Percentiles rank a stretch among this genome's conserved stretches.
phyloP scores from a whole-genome alignment of 2,329 filamentous ascomycete species.

The Periglandula ipomoeae region DNA sequence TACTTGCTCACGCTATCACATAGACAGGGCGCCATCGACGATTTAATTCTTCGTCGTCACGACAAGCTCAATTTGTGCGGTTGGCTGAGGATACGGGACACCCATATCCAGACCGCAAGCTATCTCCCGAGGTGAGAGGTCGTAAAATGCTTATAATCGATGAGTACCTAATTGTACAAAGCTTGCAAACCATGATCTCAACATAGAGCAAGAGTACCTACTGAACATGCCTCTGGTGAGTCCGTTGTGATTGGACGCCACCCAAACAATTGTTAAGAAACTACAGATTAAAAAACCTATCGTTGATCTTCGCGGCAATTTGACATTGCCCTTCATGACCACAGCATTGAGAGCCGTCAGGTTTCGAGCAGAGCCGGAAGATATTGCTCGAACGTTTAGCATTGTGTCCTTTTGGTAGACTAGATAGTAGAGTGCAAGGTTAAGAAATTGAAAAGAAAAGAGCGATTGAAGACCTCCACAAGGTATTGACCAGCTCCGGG shows the following conservation, averaged over 20 bases:
- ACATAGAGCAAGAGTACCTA: slow-evolving; percentile 5
- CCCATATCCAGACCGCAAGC: not conserved
- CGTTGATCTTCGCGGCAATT: slow-evolving; percentile 8
- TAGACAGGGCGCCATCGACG: not conserved
- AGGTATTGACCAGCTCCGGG: too few species aligned
- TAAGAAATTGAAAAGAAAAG: not conserved
- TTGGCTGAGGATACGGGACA: not conserved
- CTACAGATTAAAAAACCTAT: slow-evolving; percentile 11
- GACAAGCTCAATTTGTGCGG: not conserved
- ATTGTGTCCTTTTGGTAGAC: slow-evolving; percentile 7
- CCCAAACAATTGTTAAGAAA: not conserved
- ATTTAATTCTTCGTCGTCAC: not conserved
- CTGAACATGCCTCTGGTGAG: slow-evolving; percentile 6
- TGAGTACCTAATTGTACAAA: slow-evolving; percentile 2
- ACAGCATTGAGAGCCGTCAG: slow-evolving; percentile 9
- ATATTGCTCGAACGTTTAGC: slow-evolving; percentile 7
- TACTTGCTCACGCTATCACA: not conserved
- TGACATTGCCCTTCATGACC: slow-evolving; percentile 13
- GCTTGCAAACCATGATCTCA: slow-evolving; percentile 3
- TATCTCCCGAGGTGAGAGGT: slow-evolving; percentile 1
- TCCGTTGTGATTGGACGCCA: too few species aligned
- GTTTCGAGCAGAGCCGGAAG: slow-evolving; percentile 7
- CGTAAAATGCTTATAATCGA: not conserved
- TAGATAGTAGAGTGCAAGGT: not conserved
- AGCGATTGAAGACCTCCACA: too few species aligned